These are phyloP conservation scores for Pseudogymnoascus sp. DNA, from an alignment of 2,329 filamentous ascomycete genomes.

Conservation along the genomic window DNA sequence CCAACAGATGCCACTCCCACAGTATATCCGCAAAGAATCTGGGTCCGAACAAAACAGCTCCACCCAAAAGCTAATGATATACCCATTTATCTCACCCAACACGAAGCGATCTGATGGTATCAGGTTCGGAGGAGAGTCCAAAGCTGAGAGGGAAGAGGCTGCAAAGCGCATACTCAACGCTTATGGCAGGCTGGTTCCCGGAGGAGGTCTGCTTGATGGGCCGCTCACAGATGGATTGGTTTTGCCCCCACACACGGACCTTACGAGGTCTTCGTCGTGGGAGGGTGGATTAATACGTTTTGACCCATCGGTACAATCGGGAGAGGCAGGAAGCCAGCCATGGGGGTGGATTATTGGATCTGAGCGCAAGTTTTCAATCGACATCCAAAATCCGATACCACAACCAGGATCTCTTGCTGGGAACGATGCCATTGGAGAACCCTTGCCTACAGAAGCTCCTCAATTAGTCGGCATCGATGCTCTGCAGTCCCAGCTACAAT, in stretches of 20 bases:
- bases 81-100: slow-evolving; percentile 60
- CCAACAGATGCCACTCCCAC: slow-evolving; percentile 48
- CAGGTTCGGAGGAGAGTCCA: slow-evolving; percentile 81
- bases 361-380: slow-evolving; percentile 63
- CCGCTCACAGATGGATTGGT: slow-evolving; percentile 86
- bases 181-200: slow-evolving; percentile 50
- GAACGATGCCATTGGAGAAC: slow-evolving; percentile 41
- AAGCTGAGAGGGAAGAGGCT: slow-evolving; percentile 71
- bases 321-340: slow-evolving; percentile 39
- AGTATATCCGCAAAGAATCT: slow-evolving; percentile 28
- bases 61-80: slow-evolving; percentile 59
- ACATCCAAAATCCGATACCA: slow-evolving; percentile 67
- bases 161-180: slow-evolving; percentile 62
- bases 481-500: slow-evolving; percentile 62
- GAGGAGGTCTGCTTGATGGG: slow-evolving; percentile 64
- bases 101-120: slow-evolving; percentile 56
- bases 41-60: slow-evolving; percentile 47
- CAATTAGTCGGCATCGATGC: slow-evolving; percentile 75
- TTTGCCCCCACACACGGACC: slow-evolving; percentile 48
- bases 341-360: slow-evolving; percentile 68
- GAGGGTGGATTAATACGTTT: slow-evolving; percentile 79
- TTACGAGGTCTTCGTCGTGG: slow-evolving; percentile 51
- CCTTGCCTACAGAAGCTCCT: slow-evolving; percentile 45
- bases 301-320: slow-evolving; percentile 45
- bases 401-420: slow-evolving; percentile 50